These are phyloP conservation scores for Lasiosphaeria miniovina DNA, from an alignment of 495 filamentous ascomycete genomes.

Conservation along the genomic window DNA sequence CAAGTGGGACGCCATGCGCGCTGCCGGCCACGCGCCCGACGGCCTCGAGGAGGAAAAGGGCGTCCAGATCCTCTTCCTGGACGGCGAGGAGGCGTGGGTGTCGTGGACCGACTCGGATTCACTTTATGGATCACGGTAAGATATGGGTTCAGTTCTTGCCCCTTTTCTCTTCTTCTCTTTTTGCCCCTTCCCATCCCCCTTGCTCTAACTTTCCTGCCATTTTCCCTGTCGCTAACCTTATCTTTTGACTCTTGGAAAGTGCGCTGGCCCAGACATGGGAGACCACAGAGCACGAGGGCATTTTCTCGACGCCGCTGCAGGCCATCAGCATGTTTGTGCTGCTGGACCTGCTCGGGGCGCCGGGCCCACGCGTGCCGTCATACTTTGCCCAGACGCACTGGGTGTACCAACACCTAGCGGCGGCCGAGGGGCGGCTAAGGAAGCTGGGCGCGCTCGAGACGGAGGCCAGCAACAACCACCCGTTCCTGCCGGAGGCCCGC, in stretches of 20 bases:
- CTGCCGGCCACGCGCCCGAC: constrained; percentile 52
- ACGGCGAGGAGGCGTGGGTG: constrained; percentile 91
- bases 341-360: constrained; percentile 81
- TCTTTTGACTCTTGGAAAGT: constrained; percentile 9
- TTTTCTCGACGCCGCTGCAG: constrained; percentile 59
- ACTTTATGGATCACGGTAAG: constrained; percentile 75
- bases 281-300: constrained; percentile 13
- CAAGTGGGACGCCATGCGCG: constrained; percentile 74
- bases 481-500: constrained; percentile 49
- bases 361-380: constrained; percentile 67
- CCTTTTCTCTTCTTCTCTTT: neutral
- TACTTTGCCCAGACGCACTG: constrained; percentile 89
- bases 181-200: neutral
- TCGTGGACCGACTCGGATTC: constrained; percentile 77
- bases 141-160: neutral
- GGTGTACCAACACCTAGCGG: constrained; percentile 75
- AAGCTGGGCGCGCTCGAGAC: constrained; percentile 40
- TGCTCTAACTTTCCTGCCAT: neutral
- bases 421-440: constrained; percentile 67
- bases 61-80: constrained; percentile 84
- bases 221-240: constrained; percentile 12
- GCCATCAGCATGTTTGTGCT: constrained; percentile 88
- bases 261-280: constrained; percentile 30
- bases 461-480: constrained; percentile 14
- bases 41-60: constrained; percentile 65